Percentiles rank a stretch among this genome's conserved stretches.
These are phyloP conservation scores for Candida sp. DNA, from an alignment of 1,139 yeast genomes.

Conservation along the genomic window DNA sequence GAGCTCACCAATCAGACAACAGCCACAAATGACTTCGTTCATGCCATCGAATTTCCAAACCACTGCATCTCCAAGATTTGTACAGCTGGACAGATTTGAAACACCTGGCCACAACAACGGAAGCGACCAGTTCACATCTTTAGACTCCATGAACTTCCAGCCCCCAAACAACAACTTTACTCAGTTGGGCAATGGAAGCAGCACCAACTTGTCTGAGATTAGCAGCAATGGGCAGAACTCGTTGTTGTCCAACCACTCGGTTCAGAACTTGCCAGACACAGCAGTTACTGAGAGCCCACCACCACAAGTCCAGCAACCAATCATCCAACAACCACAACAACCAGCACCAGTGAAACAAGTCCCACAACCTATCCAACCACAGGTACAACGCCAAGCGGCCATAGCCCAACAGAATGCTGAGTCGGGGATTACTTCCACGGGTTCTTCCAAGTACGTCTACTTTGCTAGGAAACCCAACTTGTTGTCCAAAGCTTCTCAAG, in stretches of 20 bases:
- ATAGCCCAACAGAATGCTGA: constrained; percentile 11
- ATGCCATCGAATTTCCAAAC: constrained; percentile 6
- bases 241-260: constrained; percentile 26
- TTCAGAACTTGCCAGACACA: constrained; percentile 13
- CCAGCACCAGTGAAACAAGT: neutral
- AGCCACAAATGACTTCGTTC: constrained; percentile 16
- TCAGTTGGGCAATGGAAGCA: constrained; percentile 45
- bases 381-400: constrained; percentile 6
- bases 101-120: constrained; percentile 15
- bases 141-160: constrained; percentile 41
- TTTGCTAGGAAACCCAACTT: constrained; percentile 89
- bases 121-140: constrained; percentile 35
- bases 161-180: constrained; percentile 48
- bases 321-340: constrained; percentile 9
- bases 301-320: constrained; percentile 19
- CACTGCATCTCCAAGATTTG: constrained; percentile 16
- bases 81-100: constrained; percentile 10
- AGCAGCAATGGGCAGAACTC: constrained; percentile 31
- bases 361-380: constrained; percentile 1
- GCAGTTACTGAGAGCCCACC: constrained; percentile 19
- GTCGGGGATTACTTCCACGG: constrained; percentile 17
- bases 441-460: constrained; percentile 56
- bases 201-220: constrained; percentile 42
- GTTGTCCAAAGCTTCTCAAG: constrained; percentile 68
- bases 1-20: constrained; percentile 21